These are phyloP conservation scores for Puccinellia tenuiflora DNA, from an alignment of 176 grass and related monocot genomes.

Conservation along the genomic window DNA sequence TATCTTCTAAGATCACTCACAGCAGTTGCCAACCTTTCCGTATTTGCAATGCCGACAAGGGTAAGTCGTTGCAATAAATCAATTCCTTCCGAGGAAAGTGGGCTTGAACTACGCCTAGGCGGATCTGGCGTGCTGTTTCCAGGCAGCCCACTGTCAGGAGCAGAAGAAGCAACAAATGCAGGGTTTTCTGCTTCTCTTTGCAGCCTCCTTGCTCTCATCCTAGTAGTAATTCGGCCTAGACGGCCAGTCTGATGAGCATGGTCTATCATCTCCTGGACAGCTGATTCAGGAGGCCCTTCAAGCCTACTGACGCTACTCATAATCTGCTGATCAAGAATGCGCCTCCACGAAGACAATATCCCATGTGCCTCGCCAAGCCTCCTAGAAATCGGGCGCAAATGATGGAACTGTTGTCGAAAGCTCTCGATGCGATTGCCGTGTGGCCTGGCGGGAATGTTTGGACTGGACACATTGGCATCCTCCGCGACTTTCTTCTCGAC, in stretches of 20 bases:
- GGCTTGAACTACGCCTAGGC: conserved; percentile 40
- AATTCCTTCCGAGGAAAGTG: conserved; percentile 61
- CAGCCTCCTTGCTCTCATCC: conserved; percentile 75
- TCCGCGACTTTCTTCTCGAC: conserved; percentile 46
- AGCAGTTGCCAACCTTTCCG: conserved; percentile 64
- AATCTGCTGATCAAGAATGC: conserved; percentile 69
- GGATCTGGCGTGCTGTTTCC: conserved; percentile 30
- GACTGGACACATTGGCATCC: conserved; percentile 41
- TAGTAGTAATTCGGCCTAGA: conserved; percentile 39
- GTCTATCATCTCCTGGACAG: conserved; percentile 57
- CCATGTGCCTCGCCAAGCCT: conserved; percentile 80
- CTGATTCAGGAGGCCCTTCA: conserved; percentile 53
- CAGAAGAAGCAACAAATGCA: conserved; percentile 20
- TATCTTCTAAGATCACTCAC: conserved; percentile 60
- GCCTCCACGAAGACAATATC: conserved; percentile 62
- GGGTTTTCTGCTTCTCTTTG: conserved; percentile 54
- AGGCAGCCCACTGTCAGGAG: conserved; percentile 14
- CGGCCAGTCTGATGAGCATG: conserved; percentile 48
- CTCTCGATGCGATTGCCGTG: conserved; percentile 78
- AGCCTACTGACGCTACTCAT: conserved; percentile 38
- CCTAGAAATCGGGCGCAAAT: conserved; percentile 79
- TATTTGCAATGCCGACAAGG: conserved; percentile 50
- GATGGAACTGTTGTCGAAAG: conserved; percentile 78
- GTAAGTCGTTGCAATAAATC: conserved; percentile 72
- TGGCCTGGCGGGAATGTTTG: conserved; percentile 80